These are phyloP conservation scores for Ceratocystis eucalypticola DNA, from an alignment of 2,329 filamentous ascomycete species.

Conservation along the genomic window DNA sequence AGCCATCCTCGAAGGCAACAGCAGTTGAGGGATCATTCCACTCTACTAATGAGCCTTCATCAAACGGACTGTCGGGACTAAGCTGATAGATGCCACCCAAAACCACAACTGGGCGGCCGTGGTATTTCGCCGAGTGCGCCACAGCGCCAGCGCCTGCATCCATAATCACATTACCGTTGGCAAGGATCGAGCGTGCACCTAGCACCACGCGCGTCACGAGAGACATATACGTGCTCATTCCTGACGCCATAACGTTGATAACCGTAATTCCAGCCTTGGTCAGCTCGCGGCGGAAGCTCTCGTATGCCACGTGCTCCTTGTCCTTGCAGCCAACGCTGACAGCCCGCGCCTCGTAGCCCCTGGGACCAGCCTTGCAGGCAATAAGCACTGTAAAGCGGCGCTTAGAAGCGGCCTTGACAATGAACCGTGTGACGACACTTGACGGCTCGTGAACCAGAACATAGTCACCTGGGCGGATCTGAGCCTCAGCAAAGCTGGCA, in stretches of 20 bases:
- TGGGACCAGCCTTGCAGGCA: constrained; percentile 46
- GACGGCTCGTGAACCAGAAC: constrained; percentile 83
- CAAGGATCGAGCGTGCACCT: constrained; percentile 72
- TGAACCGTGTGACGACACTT: constrained; percentile 74
- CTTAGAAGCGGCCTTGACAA: constrained; percentile 75
- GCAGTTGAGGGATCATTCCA: constrained; percentile 70
- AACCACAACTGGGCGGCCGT: constrained; percentile 74
- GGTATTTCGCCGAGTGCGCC: constrained; percentile 69
- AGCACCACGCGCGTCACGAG: constrained; percentile 91
- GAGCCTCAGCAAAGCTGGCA: constrained; percentile 71
- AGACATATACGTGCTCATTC: constrained; percentile 87
- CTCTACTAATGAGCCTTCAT: constrained; percentile 70
- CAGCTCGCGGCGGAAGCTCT: constrained; percentile 61
- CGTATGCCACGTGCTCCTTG: constrained; percentile 27
- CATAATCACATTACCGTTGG: constrained; percentile 74
- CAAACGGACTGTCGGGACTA: constrained; percentile 75
- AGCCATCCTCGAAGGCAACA: constrained; percentile 64
- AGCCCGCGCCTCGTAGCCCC: constrained; percentile 26
- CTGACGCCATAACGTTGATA: constrained; percentile 70
- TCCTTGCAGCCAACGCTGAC: constrained; percentile 7
- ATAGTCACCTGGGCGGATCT: constrained; percentile 86
- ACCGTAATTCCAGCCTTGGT: constrained; percentile 65
- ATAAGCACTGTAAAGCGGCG: constrained; percentile 85
- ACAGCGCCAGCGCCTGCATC: constrained; percentile 74
- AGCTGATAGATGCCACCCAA: constrained; percentile 89